Percentiles rank a stretch among this genome's conserved stretches.
Evolutionary conservation across 768 basidiomycete genomes (phyloP).

Genomic region (Pleurotus djamor): DNA sequence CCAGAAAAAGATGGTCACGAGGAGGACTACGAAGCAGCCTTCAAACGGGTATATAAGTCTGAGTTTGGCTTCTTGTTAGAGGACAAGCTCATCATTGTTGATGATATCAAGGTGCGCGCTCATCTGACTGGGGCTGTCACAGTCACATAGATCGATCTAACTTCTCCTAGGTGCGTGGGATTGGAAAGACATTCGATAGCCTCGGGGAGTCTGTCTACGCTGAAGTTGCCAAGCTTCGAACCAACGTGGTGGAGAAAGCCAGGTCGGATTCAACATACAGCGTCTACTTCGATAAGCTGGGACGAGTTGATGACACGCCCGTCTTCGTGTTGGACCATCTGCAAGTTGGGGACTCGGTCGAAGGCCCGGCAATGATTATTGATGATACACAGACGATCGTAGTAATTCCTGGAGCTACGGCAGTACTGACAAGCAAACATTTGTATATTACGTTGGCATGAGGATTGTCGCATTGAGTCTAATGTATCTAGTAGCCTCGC

Average conservation of each 20-base stretch:
- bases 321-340: conserved; percentile 72
- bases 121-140: background rate
- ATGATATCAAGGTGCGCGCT: conserved; percentile 79
- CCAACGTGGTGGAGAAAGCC: conserved; percentile 32
- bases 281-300: conserved; percentile 82
- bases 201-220: conserved; percentile 78
- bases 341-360: conserved; percentile 64
- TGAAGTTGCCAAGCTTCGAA: conserved; percentile 60
- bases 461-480: background rate
- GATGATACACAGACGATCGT: conserved; percentile 97
- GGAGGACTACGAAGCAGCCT: conserved; percentile 78
- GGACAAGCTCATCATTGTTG: conserved; percentile 79
- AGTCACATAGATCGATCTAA: background rate
- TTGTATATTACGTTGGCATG: conserved; percentile 50
- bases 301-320: conserved; percentile 76
- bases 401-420: conserved; percentile 70
- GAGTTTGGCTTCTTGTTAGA: conserved; percentile 94
- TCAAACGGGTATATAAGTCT: conserved; percentile 75
- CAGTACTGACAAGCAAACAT: conserved; percentile 67
- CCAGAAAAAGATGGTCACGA: conserved; percentile 37
- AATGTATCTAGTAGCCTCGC: too few relatives aligned
- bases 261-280: conserved; percentile 55
- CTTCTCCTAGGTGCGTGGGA: conserved; percentile 67
- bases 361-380: conserved; percentile 92
- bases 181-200: conserved; percentile 86